These are phyloP conservation scores for Tetrastigma voinierianum DNA, from an alignment of 164 flowering plant species.

Conservation along the genomic window DNA sequence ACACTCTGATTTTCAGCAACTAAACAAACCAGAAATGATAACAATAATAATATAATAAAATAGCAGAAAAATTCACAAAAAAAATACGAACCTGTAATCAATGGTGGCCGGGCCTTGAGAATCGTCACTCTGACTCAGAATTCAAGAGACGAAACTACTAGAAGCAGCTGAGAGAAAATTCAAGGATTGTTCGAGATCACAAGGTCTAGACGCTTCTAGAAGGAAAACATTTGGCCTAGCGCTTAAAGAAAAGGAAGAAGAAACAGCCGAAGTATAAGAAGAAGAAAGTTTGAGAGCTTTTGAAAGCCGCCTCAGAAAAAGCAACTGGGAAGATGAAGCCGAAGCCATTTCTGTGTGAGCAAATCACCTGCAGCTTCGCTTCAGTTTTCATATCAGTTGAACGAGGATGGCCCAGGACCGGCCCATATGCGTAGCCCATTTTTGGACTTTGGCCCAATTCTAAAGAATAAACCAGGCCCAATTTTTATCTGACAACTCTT, in stretches of 20 bases:
- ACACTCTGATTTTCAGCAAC: too few relatives aligned
- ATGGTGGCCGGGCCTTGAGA: slow-evolving; percentile 39
- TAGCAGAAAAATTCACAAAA: neutral
- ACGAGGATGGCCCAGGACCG: too few relatives aligned
- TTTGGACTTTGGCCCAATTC: too few relatives aligned
- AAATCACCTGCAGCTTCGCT: too few relatives aligned
- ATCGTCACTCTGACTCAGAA: slow-evolving; percentile 10
- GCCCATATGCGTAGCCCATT: too few relatives aligned
- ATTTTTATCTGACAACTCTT: too few relatives aligned
- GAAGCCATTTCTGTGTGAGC: neutral
- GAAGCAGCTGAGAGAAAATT: neutral
- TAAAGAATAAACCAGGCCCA: too few relatives aligned
- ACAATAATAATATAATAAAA: too few relatives aligned
- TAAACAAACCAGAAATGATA: neutral
- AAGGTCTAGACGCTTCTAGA: slow-evolving; percentile 14
- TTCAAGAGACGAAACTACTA: slow-evolving; percentile 27
- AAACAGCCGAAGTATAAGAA: neutral
- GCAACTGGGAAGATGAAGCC: slow-evolving; percentile 10
- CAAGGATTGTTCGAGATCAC: neutral
- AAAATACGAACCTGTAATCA: slow-evolving; percentile 29
- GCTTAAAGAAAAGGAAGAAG: slow-evolving; percentile 1
- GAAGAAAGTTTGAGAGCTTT: slow-evolving; percentile 8
- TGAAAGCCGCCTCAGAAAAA: slow-evolving; percentile 14
- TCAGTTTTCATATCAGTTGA: too few relatives aligned
- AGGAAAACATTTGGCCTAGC: neutral